A percentile compares a stretch with the other conserved stretches of the same genome.
phyloP scores from a whole-genome alignment of 164 flowering plant genomes.

The Piper betle region DNA sequence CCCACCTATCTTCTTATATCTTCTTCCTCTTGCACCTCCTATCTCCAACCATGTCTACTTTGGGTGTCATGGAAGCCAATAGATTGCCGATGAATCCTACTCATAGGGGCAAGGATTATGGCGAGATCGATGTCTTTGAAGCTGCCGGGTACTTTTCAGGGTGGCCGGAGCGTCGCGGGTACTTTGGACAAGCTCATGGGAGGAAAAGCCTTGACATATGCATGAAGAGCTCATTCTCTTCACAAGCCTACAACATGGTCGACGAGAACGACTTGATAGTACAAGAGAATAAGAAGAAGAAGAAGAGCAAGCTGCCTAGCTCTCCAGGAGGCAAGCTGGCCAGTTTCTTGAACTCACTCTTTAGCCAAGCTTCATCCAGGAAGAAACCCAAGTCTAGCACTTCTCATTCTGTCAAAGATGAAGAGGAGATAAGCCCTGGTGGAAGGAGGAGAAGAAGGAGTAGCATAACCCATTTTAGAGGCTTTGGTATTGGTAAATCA shows the following conservation, averaged over 20 bases:
- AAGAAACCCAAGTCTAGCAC: constrained; percentile 42
- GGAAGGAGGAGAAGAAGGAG: constrained; percentile 35
- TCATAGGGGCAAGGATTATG: constrained; percentile 46
- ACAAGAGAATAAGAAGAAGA: constrained; percentile 12
- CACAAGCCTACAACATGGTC: constrained; percentile 8
- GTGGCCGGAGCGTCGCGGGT: constrained; percentile 17
- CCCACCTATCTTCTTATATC: not conserved
- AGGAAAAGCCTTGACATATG: constrained; percentile 61
- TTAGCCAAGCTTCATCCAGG: constrained; percentile 44
- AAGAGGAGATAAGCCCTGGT: constrained; percentile 43
- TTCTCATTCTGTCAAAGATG: constrained; percentile 31
- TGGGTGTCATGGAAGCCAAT: constrained; percentile 16
- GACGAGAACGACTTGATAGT: constrained; percentile 14
- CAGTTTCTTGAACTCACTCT: constrained; percentile 14
- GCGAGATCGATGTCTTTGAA: constrained; percentile 86
- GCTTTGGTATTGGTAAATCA: constrained; percentile 2
- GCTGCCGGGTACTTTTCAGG: constrained; percentile 70
- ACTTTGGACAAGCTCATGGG: constrained; percentile 11
- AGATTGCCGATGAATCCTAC: constrained; percentile 24
- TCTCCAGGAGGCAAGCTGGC: constrained; percentile 63
- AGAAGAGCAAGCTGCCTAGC: constrained; percentile 57
- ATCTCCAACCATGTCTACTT: constrained; percentile 28
- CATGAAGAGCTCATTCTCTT: constrained; percentile 12
- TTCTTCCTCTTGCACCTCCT: not conserved
- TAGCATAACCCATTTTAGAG: constrained; percentile 25